Evolutionary conservation across 192 early-diverging fungal species (phyloP), one percentile per base, ranked within the genome.

Genomic region (Backusella westeae): DNA sequence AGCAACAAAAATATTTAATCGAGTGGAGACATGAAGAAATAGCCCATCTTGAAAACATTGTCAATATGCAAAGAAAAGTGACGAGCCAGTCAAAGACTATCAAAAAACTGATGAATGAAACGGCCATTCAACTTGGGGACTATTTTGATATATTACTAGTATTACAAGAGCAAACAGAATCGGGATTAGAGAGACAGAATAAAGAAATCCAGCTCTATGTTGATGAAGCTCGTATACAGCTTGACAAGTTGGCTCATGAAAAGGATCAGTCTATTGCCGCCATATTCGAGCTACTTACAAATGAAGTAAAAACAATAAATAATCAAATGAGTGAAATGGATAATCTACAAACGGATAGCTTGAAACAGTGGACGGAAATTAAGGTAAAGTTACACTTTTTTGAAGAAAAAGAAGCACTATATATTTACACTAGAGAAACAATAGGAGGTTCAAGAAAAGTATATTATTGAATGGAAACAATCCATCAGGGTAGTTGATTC

Each of bases 21-120:
- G 56, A 63, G 3, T 63, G 56, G 56, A 63, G 56, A 29, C 56
- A 26, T 63, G 56, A 63, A 63, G 56, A 63, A 63, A 63, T 63
- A 9, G 23, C 21, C 23, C 21, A 63, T 12, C 26, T 26, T 14
- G 23, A 63, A 26, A 63, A 29, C 9, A 29, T 63, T n/a, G 26
- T 29, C 21, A 26, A 29, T 23, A 63, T 63, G 8, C 56, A 63
- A 63, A 26, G n/a, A 63, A 63, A 63, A n/a, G 56, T 63, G 9
- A 14, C 10, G 2, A 29, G 14, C 10, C 56, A 63, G 23, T 29
- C 56, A 63, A 9, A 26, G 2, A 26, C 14, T 29, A 63, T 63
- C 21, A 63, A 26, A 29, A 23, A 29, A 2, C 3, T 63, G n/a
- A 63, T 63, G 56, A 26, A 63, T 26, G 23, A 63, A 63, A 63